phyloP scores from a whole-genome alignment of 139 green algal genomes.

The Auxenochlorella pyrenoidosa region DNA sequence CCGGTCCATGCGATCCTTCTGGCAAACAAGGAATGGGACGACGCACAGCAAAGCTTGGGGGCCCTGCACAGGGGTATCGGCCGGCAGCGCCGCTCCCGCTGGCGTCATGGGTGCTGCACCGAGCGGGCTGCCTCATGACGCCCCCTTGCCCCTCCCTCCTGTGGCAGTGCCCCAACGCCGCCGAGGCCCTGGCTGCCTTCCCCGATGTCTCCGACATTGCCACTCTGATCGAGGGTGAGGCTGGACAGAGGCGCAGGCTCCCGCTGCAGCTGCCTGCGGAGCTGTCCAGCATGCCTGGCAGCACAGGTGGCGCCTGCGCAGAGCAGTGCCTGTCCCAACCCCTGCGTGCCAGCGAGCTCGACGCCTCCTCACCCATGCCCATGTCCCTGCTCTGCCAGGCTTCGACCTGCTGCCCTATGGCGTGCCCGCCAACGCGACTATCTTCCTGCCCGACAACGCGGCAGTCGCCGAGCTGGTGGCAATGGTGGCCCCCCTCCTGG shows the following conservation, averaged over 20 bases:
- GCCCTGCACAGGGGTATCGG: too few species aligned
- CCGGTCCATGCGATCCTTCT: too few species aligned
- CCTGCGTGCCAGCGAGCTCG: too few species aligned
- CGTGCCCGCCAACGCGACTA: background rate
- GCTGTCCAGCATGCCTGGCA: too few species aligned
- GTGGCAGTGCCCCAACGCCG: background rate
- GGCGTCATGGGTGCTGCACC: too few species aligned
- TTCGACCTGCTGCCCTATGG: slow-evolving; percentile 5
- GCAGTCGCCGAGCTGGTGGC: background rate
- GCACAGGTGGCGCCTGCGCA: too few species aligned
- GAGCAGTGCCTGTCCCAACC: background rate
- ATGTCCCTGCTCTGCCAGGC: background rate
- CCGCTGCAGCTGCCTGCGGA: too few species aligned
- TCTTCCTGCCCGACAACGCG: slow-evolving; percentile 25
- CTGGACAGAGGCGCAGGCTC: too few species aligned
- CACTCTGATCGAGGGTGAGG: background rate
- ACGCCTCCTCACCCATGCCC: background rate
- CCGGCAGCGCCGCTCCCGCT: too few species aligned
- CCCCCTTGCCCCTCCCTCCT: background rate
- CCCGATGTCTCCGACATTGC: background rate
- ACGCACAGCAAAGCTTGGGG: too few species aligned
- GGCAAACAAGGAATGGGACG: too few species aligned
- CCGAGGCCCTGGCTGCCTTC: background rate
- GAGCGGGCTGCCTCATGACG: too few species aligned
- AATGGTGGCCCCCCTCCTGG: background rate